A percentile compares a stretch with the other conserved stretches of the same genome.
phyloP scores from a whole-genome alignment of 2,329 filamentous ascomycete genomes.

The Fusarium udum region DNA sequence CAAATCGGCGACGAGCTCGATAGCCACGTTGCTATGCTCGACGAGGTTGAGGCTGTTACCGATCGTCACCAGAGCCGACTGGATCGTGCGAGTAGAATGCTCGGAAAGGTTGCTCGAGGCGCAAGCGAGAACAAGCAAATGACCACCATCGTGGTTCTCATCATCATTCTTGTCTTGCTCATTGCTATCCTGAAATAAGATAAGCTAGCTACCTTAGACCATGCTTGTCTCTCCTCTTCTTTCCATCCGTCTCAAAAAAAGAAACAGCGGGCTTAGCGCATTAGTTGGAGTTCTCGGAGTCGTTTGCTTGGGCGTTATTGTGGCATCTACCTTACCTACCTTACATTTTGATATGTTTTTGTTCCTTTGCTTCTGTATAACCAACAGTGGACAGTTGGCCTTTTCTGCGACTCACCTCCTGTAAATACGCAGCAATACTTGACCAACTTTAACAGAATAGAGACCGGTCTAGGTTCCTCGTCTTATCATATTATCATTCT shows the following conservation, averaged over 20 bases:
- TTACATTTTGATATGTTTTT: slow-evolving; percentile 3
- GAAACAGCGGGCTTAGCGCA: slow-evolving; percentile 32
- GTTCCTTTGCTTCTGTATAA: neutral
- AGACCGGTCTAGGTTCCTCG: neutral
- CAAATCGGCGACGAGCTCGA: slow-evolving; percentile 97
- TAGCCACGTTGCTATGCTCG: slow-evolving; percentile 85
- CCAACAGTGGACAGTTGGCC: neutral
- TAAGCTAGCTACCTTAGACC: slow-evolving; percentile 10
- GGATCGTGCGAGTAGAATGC: slow-evolving; percentile 75
- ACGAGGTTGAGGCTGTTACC: slow-evolving; percentile 85
- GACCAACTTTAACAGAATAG: neutral
- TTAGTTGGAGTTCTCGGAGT: slow-evolving; percentile 36
- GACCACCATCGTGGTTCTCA: slow-evolving; percentile 81
- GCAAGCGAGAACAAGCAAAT: slow-evolving; percentile 90
- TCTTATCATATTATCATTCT: slow-evolving; percentile 22
- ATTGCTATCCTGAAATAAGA: slow-evolving; percentile 87
- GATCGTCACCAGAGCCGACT: slow-evolving; percentile 83
- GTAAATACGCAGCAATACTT: slow-evolving; percentile 11
- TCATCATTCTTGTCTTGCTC: slow-evolving; percentile 82
- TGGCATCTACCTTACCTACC: neutral
- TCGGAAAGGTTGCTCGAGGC: slow-evolving; percentile 76
- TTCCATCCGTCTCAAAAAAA: neutral
- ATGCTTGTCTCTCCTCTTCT: neutral
- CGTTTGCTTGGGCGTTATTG: slow-evolving; percentile 3
- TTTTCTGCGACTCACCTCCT: neutral